Evolutionary conservation across 1,284 basidiomycete genomes (phyloP).

Genomic region (Coniophora puteana): DNA sequence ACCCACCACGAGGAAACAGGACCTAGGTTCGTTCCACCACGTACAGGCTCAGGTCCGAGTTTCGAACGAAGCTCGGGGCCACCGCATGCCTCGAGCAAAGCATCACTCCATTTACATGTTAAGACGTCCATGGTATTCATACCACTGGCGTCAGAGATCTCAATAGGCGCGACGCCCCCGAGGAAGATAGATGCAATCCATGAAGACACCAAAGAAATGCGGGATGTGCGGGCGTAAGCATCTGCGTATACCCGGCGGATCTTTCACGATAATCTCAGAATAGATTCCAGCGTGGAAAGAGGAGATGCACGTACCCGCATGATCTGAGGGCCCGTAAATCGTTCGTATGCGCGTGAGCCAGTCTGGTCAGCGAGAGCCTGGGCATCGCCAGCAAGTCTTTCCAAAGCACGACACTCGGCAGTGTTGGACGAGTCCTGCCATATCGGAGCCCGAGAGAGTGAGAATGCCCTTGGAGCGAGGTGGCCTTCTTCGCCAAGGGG

Average conservation of each 20-base stretch:
- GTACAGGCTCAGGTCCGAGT: slow-evolving; percentile 78
- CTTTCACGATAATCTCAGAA: slow-evolving; percentile 27
- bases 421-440: slow-evolving; percentile 93
- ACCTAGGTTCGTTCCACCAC: slow-evolving; percentile 66
- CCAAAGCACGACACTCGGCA: slow-evolving; percentile 68
- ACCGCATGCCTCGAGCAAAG: slow-evolving; percentile 57
- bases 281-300: no score
- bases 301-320: slow-evolving; percentile 56
- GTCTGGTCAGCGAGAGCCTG: slow-evolving; percentile 72
- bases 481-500: slow-evolving; percentile 47
- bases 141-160: slow-evolving; percentile 83
- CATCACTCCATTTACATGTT: slow-evolving; percentile 66
- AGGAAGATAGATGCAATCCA: slow-evolving; percentile 82
- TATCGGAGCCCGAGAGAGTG: slow-evolving; percentile 71
- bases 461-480: slow-evolving; percentile 64
- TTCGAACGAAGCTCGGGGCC: slow-evolving; percentile 67
- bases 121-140: slow-evolving; percentile 85
- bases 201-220: slow-evolving; percentile 80
- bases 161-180: slow-evolving; percentile 64
- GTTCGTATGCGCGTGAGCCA: slow-evolving; percentile 83
- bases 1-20: slow-evolving; percentile 71
- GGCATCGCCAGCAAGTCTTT: slow-evolving; percentile 64
- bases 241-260: slow-evolving; percentile 57
- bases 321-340: slow-evolving; percentile 88
- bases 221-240: slow-evolving; percentile 62